A percentile compares a stretch with the other conserved stretches of the same genome.
phyloP scores from a whole-genome alignment of 768 basidiomycete species.

The Cubamyces sp. region DNA sequence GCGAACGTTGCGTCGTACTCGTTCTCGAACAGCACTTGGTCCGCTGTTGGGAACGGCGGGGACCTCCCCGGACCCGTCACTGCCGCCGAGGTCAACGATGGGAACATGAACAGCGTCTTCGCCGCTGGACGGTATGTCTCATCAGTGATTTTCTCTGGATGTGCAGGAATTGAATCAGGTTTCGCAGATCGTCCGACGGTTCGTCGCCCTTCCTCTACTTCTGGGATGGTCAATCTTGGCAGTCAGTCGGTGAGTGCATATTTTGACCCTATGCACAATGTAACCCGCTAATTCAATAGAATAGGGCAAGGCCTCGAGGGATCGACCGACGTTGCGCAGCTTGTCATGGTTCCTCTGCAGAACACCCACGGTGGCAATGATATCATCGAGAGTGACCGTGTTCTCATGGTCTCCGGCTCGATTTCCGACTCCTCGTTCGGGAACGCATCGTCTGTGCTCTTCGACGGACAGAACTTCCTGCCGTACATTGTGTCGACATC shows the following conservation, averaged over 20 bases:
- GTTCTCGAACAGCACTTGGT: constrained; percentile 78
- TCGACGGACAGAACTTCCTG: constrained; percentile 79
- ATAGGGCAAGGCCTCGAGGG: constrained; percentile 59
- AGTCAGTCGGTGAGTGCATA: constrained; percentile 53
- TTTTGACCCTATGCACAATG: background rate
- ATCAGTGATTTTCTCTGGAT: constrained; percentile 10
- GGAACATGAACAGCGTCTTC: constrained; percentile 83
- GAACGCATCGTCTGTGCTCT: constrained; percentile 83
- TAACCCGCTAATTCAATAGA: background rate
- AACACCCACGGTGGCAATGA: constrained; percentile 71
- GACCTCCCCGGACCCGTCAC: constrained; percentile 89
- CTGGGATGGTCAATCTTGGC: constrained; percentile 87
- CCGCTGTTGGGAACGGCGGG: constrained; percentile 57
- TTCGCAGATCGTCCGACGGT: constrained; percentile 55
- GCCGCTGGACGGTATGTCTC: constrained; percentile 81
- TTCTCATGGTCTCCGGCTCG: constrained; percentile 87
- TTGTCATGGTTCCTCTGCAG: constrained; percentile 89
- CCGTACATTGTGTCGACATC: constrained; percentile 81
- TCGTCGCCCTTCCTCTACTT: constrained; percentile 73
- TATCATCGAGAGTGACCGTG: constrained; percentile 80
- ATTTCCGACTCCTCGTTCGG: constrained; percentile 72
- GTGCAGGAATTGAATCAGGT: background rate
- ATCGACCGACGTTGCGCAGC: constrained; percentile 72
- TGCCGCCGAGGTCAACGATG: constrained; percentile 82
- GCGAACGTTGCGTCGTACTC: constrained; percentile 77